A percentile compares a stretch with the other conserved stretches of the same genome.
phyloP scores from a whole-genome alignment of 2,329 filamentous ascomycete species.

The Didymella pomorum region DNA sequence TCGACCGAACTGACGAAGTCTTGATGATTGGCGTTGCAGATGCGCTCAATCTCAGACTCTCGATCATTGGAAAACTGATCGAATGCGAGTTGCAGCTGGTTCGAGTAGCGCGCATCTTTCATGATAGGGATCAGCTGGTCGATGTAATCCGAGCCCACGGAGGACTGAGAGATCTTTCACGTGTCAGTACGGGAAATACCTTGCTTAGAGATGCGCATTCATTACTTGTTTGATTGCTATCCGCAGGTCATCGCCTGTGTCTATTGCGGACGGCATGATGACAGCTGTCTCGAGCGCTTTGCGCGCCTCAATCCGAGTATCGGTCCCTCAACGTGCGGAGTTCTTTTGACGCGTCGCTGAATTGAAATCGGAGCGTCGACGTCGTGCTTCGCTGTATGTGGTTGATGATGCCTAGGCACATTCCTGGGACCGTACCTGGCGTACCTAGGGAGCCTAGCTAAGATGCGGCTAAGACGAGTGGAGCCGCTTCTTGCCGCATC shows the following conservation, averaged over 20 bases:
- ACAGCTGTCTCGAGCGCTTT: conserved; percentile 20
- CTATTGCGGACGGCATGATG: conserved; percentile 49
- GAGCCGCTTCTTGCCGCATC: background rate
- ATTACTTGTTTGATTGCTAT: conserved; percentile 60
- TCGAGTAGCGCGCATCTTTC: conserved; percentile 83
- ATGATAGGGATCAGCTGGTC: conserved; percentile 95
- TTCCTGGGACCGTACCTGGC: conserved; percentile 22
- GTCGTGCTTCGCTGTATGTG: conserved; percentile 18
- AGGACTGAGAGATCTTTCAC: conserved; percentile 84
- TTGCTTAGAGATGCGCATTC: background rate
- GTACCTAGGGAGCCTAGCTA: conserved; percentile 10
- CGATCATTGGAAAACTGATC: conserved; percentile 84
- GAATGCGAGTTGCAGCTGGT: conserved; percentile 79
- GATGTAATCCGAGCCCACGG: conserved; percentile 91
- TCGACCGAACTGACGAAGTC: conserved; percentile 95
- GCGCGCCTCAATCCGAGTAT: conserved; percentile 4
- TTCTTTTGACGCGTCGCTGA: background rate
- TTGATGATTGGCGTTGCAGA: conserved; percentile 95
- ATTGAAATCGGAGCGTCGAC: conserved; percentile 15
- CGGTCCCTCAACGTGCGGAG: background rate
- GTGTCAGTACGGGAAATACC: conserved; percentile 12
- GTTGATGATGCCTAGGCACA: conserved; percentile 26
- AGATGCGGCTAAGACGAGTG: conserved; percentile 1
- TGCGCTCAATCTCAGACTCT: conserved; percentile 89
- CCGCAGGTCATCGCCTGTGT: conserved; percentile 58